Percentiles rank a stretch among this genome's conserved stretches.
Conservation (phyloP, 192 early-diverging fungal genomes). For the Mortierella antarctica region DNA sequence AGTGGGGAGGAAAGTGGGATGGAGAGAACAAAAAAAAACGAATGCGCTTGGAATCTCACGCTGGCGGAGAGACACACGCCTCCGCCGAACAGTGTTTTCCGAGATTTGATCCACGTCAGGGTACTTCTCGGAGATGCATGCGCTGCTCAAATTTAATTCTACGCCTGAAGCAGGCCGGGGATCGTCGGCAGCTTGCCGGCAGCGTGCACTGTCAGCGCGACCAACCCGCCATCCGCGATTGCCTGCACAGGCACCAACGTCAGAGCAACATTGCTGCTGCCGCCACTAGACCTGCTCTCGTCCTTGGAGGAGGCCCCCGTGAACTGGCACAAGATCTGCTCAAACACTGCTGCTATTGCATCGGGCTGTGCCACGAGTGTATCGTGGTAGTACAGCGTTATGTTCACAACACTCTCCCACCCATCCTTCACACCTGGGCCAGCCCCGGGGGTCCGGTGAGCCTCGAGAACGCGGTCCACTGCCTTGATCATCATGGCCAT, state of each 20-base stretch:
- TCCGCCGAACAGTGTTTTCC: too few relatives aligned
- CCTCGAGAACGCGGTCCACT: conserved; percentile 23
- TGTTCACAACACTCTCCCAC: conserved; percentile 34
- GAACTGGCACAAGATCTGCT: conserved; percentile 10
- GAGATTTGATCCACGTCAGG: too few relatives aligned
- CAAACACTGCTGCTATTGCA: not conserved
- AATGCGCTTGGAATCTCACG: too few relatives aligned
- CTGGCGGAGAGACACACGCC: too few relatives aligned
- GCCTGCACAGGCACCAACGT: conserved; percentile 41
- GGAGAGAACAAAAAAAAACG: too few relatives aligned
- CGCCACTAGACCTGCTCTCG: not conserved
- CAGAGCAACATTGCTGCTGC: conserved; percentile 16
- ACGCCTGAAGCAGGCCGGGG: conserved; percentile 21
- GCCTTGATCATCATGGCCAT: conserved; percentile 33
- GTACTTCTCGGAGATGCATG: too few relatives aligned
- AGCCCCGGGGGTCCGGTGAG: not conserved
- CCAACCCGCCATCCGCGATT: conserved; percentile 20
- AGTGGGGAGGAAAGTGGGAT: too few relatives aligned
- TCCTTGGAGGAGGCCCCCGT: not conserved
- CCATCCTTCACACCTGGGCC: conserved; percentile 29
- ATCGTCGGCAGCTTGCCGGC: conserved; percentile 32
- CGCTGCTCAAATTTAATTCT: not conserved
- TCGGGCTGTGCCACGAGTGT: conserved; percentile 1
- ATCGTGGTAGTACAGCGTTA: conserved; percentile 41
- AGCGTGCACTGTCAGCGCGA: conserved; percentile 34